Base-by-base conservation (phyloP, 2,329 filamentous ascomycete genomes). In the Biscogniauxia marginata region DNA sequence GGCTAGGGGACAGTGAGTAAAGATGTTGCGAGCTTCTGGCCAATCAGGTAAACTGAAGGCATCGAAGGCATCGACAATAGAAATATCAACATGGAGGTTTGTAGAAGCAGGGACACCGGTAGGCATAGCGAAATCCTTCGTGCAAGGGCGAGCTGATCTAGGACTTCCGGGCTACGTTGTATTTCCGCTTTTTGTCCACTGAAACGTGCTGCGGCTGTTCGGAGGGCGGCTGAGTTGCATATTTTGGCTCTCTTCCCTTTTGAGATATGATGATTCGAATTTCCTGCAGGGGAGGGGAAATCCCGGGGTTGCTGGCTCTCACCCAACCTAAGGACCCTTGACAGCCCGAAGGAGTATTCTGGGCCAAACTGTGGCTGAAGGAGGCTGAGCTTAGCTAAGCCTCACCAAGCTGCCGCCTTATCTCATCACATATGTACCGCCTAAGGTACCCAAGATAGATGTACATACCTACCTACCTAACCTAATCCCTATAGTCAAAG, bases 311-410 rank as follows among this genome's bases (percentile, higher is more conserved):
- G 24, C 24, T 25, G 24, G 24, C 24, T n/a, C n/a, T n/a, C n/a
- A n/a, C n/a, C n/a, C n/a, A n/a, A n/a, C n/a, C n/a, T n/a, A n/a
- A n/a, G n/a, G n/a, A n/a, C n/a, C n/a, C n/a, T n/a, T n/a, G n/a
- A n/a, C n/a, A n/a, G n/a, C n/a, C n/a, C n/a, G n/a, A n/a, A 25
- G 24, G 24, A 25, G 24, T 11, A 25, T 25, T 5, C 11, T 39
- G 11, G 30, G 9, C 30, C n/a, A 39, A 11, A 7, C 30, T 9
- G 13, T n/a, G 30, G 30, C 46, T 39, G 43, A 34, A 45, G 47
- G 53, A 49, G 58, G 58, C 58, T 60, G 56, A 60, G 56, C 49
- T 53, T 56, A 46, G 56, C 53, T 58, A 50, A 60, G 55, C 58
- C 58, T 55, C 50, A 52, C 46, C 23, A 7, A 30, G n/a, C n/a